Evolutionary conservation across 352 stramenopile species (phyloP), one percentile per base, ranked within the genome.

Genomic region (Pythium aristosporum): DNA sequence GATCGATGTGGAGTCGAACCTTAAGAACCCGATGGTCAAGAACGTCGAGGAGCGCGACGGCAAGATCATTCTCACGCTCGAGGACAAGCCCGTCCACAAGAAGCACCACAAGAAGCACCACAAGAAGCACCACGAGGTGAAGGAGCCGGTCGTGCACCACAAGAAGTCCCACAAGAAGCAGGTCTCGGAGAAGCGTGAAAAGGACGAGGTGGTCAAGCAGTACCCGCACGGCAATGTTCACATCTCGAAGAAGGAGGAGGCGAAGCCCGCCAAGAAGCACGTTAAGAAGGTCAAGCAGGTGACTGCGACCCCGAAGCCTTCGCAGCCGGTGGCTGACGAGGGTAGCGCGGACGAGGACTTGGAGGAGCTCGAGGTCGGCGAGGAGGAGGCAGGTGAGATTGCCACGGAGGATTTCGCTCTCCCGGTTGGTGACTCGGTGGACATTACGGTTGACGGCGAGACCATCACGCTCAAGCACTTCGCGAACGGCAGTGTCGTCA

Each of bases 151-250:
- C 25, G 25, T 30, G 25, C 25, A 30, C 41, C 34, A 39, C 34
- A 39, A 39, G 34, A 39, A 39, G n/a, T n/a, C 25, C 44, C 18
- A 50, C n/a, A 16, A 50, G 44, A 68, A 68, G 61, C 62, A 69
- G 55, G 63, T 69, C 21, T 63, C 55, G 23, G 42, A 61, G 50
- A 54, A 49, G 56, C 64, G 54, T 42, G 57, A 70, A 43, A 50
- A 57, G 20, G 62, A 72, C 51, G 71, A 90, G 55, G 67, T 70
- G 46, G 71, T 82, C 44, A 66, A 75, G 43, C 71, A 79, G 57
- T 88, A 88, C 70, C 58, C 77, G 1, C 77, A 83, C 47, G 81
- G 79, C 44, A 73, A 63, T 16, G 79, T 88, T 51, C 80, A 73
- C 37, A 78, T 80, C 15, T 71, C 62, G 16, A 55, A 28, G 13